phyloP scores from a whole-genome alignment of 345 rosid species.

The Arabidopsis suecica region DNA sequence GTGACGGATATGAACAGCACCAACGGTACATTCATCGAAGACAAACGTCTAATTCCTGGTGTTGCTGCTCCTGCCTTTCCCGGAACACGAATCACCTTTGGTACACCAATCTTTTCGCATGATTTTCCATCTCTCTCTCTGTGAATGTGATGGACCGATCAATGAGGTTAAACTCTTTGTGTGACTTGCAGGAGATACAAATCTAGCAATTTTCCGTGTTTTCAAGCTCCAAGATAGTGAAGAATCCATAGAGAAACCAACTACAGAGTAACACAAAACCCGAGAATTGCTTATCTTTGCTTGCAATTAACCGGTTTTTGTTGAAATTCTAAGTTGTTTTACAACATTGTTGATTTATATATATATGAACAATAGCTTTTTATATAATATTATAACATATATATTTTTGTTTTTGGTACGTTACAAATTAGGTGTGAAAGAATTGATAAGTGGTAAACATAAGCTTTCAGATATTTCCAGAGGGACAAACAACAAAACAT shows the following conservation, averaged over 20 bases:
- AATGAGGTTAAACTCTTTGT: not conserved
- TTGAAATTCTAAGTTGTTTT: not conserved
- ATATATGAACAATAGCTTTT: conserved; percentile 16
- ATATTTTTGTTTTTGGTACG: conserved; percentile 4
- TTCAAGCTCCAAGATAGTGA: conserved; percentile 58
- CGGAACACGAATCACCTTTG: conserved; percentile 70
- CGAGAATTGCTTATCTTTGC: not conserved
- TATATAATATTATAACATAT: not conserved
- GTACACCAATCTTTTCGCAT: conserved; percentile 42
- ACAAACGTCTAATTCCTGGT: conserved; percentile 72
- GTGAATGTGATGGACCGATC: not conserved
- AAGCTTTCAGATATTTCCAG: conserved; percentile 35
- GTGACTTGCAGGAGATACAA: conserved; percentile 59
- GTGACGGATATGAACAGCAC: conserved; percentile 88
- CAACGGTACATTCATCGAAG: conserved; percentile 80
- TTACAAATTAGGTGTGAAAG: conserved; percentile 42
- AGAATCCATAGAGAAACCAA: conserved; percentile 46
- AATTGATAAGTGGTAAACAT: conserved; percentile 29
- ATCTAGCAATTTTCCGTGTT: conserved; percentile 77
- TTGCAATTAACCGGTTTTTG: not conserved
- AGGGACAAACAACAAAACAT: conserved; percentile 32
- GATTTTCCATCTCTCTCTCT: not conserved
- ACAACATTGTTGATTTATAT: conserved; percentile 19
- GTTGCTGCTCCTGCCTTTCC: conserved; percentile 56
- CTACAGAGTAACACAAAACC: conserved; percentile 29